Base-by-base conservation (phyloP, 768 basidiomycete species). In the Rhizopogon roseolus region DNA sequence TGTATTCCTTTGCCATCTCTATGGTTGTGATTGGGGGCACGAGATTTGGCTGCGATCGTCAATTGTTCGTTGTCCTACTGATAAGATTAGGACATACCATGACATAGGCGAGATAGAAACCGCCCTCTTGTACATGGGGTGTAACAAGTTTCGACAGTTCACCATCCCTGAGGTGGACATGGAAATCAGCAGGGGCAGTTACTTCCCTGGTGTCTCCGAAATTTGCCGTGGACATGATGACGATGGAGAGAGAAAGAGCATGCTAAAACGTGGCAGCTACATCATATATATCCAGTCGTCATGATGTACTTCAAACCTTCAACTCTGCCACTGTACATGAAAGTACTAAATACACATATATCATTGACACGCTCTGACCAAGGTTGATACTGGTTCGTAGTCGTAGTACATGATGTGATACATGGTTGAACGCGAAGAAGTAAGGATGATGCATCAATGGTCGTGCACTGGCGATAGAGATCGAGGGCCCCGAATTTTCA, bases 91-190 rank as follows among this genome's bases (percentile, higher is more conserved):
- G 75, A 57, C 61, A 14, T 64, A 93, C 95, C 97, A 99, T 99
- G 38, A 99, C 93, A 75, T 97, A 99, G 59, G 90, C 96, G 53
- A 96, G 78, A 54, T 79, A 73, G 63, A 98, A 94, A 1, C 97
- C 97, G 41, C 97, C 97, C 66, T 84, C 73, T 34, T 83, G 78
- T 50, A 99, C 90, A 75, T 98, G 93, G 14, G 93, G 92, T 5
- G 86, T 85, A 37, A 98, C 93, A 13, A 98, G 80, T 51, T 81
- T 73, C 25, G 88, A 86, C 58, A 99, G 73, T 32, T 81, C 71
- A 28, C 90, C 93, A 67, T 98, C 93, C 40, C 97, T 84, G 28
- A 99, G 84, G 69, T 99, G 96, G 60, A 98, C 95, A 75, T 99
- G 97, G 65, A 97, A 96, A 75, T 94, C 93, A 32, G 90, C 88